A percentile compares a stretch with the other conserved stretches of the same genome.
phyloP scores from a whole-genome alignment of 2,329 filamentous ascomycete genomes.

The Trichoderma polysporum region DNA sequence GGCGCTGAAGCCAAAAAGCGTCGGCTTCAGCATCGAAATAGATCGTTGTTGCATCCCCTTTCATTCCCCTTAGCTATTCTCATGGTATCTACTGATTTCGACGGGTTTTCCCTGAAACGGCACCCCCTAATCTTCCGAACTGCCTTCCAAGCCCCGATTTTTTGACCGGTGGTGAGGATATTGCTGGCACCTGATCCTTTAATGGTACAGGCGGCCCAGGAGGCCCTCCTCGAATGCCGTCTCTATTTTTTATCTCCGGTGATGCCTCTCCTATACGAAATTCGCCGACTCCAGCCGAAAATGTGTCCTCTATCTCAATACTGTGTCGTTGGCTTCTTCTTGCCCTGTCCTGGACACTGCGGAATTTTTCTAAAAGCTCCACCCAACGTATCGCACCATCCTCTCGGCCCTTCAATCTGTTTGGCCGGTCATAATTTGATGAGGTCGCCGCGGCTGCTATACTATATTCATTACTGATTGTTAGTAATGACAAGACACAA shows the following conservation, averaged over 20 bases:
- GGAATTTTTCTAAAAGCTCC: constrained; percentile 93
- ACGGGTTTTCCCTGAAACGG: constrained; percentile 64
- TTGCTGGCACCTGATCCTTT: constrained; percentile 48
- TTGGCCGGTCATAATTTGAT: constrained; percentile 68
- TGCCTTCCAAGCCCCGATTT: constrained; percentile 65
- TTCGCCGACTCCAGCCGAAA: constrained; percentile 45
- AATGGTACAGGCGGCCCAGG: constrained; percentile 44
- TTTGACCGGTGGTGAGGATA: constrained; percentile 53
- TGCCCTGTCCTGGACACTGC: constrained; percentile 82
- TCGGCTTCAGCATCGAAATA: neutral
- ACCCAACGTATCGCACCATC: constrained; percentile 86
- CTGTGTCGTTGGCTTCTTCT: constrained; percentile 65
- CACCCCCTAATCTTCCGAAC: constrained; percentile 69
- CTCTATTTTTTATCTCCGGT: constrained; percentile 43
- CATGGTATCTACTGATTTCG: constrained; percentile 36
- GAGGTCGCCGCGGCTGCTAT: constrained; percentile 49
- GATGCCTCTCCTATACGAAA: constrained; percentile 43
- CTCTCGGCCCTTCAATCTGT: constrained; percentile 76
- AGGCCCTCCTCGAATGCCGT: constrained; percentile 35
- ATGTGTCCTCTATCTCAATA: constrained; percentile 50
- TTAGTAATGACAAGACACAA: neutral
- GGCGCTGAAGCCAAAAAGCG: neutral
- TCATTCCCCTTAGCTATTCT: neutral
- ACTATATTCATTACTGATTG: constrained; percentile 28
- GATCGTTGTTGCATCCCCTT: neutral